Evolutionary conservation across 2,329 filamentous ascomycete genomes (phyloP), one percentile per base, ranked within the genome.

Genomic region (Atkinsonella texensis): DNA sequence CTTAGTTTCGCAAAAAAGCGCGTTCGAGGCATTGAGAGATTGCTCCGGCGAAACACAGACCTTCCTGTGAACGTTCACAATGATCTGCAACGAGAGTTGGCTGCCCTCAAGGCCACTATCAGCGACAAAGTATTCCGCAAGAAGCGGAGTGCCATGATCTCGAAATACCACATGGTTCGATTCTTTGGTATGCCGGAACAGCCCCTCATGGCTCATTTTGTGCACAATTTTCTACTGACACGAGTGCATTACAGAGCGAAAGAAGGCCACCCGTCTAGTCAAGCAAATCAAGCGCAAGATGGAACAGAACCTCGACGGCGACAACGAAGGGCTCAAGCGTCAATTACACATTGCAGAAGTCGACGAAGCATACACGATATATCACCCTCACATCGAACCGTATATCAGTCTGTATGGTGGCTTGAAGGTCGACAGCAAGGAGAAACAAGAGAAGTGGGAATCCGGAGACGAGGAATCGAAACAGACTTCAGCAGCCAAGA

Each of bases 161-260:
- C 74, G 48, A 85, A 83, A 65, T 93, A 89, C 60, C 87, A 91
- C 65, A 90, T 88, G 79, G 80, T 91, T 48, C 75, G 87, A 31
- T 93, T 93, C 64, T 91, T 91, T 67, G 87, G 87, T 86, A 72
- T 11, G 57, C 41, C 50, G 8, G 38, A 17, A 46, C 17, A 20
- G 32, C 10, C 32, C 44, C 18, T 3, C 20, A 6, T 18, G n/a
- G 11, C 41, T 23, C 41, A 6, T 43, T 20, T 12, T 43, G 6
- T 43, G 18, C 3, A n/a, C 32, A 12, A 49, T n/a, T 20, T 11
- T 10, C 23, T 48, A 40, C 48, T 52, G 42, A 48, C 20, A 35
- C 28, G 15, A 12, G 28, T 18, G 9, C 8, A 13, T 18, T 20
- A 10, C 55, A 86, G 84, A 89, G 58, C 77, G 84, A 46, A 83